Percentiles rank a stretch among this genome's conserved stretches.
Conservation (phyloP, 2,329 filamentous ascomycete species). For the Didymosphaeria variabile region DNA sequence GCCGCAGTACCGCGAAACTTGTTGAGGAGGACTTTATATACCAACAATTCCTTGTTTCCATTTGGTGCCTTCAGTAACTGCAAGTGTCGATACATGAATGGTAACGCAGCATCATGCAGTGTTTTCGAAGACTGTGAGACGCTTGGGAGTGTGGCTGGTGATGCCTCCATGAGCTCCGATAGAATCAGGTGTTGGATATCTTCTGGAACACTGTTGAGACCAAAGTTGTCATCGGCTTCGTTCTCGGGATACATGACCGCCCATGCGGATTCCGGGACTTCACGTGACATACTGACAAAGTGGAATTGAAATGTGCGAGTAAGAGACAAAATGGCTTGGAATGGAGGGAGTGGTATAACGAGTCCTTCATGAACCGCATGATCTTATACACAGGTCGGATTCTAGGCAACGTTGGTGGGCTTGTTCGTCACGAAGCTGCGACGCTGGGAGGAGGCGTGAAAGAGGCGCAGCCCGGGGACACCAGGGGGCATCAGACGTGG, state of each 20-base stretch:
- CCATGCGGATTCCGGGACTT: neutral
- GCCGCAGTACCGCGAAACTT: slow-evolving; percentile 9
- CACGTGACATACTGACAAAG: neutral
- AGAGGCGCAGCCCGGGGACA: neutral
- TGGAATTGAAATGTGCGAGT: neutral
- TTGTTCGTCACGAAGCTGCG: neutral
- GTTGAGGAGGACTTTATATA: slow-evolving; percentile 12
- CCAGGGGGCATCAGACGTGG: too few species aligned
- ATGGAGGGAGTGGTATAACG: neutral
- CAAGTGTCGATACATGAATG: slow-evolving; percentile 17
- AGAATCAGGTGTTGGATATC: slow-evolving; percentile 21
- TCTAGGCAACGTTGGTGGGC: neutral
- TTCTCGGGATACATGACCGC: neutral
- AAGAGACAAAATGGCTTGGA: neutral
- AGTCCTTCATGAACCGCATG: too few species aligned
- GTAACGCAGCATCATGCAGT: slow-evolving; percentile 12
- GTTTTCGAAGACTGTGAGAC: slow-evolving; percentile 14
- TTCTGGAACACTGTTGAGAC: slow-evolving; percentile 9
- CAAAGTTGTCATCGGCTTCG: neutral
- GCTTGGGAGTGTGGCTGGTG: slow-evolving; percentile 2
- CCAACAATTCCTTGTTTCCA: neutral
- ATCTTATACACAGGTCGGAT: neutral
- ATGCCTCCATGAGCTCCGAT: slow-evolving; percentile 6
- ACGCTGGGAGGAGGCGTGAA: neutral
- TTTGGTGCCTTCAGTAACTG: slow-evolving; percentile 1